Evolutionary conservation across 2,329 filamentous ascomycete species (phyloP), one percentile per base, ranked within the genome.

Genomic region (Penicillium sp.): DNA sequence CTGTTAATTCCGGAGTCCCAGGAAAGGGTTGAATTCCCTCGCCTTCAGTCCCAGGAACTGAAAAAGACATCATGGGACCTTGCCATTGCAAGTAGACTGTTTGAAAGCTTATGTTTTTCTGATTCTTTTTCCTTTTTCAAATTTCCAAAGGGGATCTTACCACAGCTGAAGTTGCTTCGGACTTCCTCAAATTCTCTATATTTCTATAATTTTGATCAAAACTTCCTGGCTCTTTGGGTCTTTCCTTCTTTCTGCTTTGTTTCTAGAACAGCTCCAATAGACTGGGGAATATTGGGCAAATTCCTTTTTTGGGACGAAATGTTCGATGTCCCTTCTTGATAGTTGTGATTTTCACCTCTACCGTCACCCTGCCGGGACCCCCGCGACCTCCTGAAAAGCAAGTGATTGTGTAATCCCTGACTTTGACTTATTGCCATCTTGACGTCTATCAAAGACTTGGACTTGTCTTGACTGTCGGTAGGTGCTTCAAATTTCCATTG

Each of bases 1-100:
- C 53, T 55, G 53, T 58, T 55, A 40, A 48, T 63, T 65, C 55
- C 60, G 58, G 55, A 27, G 31, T 36, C 13, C 24, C 53, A 13
- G 29, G 18, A 36, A 46, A 45, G 22, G 45, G 21, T 43, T 47
- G 16, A 51, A 36, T 31, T 47, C 21, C 31, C 47, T 44, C 21
- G 46, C 36, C 13, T 42, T 13, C 49, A 32, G 18, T 29, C 27
- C 39, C 16, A 47, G 22, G 49, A 22, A 43, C 24, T 7, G 45
- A 24, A 36, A 34, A 40, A 16, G 38, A 45, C 48, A 49, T 48
- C 49, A 43, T 39, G 49, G 9, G 52, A 58, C 55, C 54, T 53
- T 39, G 9, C 32, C n/a, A 16, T 14, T 32, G 24, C 29, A 50
- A 32, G 46, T n/a, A 52, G 31, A 42, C 3, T 4, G n/a, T 18